These are phyloP conservation scores for Cydonia oblonga DNA, from an alignment of 331 rosid genomes.

Conservation along the genomic window DNA sequence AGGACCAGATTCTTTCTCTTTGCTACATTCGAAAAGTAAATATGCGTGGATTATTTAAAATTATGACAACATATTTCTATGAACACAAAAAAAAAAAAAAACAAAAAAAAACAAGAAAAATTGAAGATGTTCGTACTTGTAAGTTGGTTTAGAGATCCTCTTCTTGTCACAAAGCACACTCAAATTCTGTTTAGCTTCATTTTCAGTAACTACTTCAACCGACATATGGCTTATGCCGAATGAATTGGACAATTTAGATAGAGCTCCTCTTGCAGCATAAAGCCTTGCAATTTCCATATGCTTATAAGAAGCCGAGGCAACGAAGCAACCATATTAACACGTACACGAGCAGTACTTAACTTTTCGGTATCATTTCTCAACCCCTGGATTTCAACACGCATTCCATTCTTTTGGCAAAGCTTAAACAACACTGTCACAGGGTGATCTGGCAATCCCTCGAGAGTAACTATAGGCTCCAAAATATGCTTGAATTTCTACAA, in stretches of 20 bases:
- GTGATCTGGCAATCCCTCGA: background rate
- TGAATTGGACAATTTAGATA: constrained; percentile 11
- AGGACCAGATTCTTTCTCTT: constrained; percentile 31
- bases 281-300: constrained; percentile 44
- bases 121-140: background rate
- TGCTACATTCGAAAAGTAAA: background rate
- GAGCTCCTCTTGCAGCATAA: constrained; percentile 53
- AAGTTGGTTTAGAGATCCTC: background rate
- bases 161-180: background rate
- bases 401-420: constrained; percentile 55
- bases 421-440: constrained; percentile 14
- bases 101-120: too few relatives aligned
- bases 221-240: background rate
- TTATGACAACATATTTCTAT: too few relatives aligned
- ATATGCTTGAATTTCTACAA: constrained; percentile 36
- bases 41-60: too few relatives aligned
- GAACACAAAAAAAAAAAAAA: too few relatives aligned
- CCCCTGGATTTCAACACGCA: constrained; percentile 23
- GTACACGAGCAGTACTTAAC: constrained; percentile 18
- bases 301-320: constrained; percentile 43
- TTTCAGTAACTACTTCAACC: background rate
- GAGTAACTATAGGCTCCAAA: background rate
- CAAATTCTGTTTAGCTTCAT: background rate
- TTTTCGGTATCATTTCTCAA: constrained; percentile 16
- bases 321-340: constrained; percentile 39